Evolutionary conservation across 1,139 yeast genomes (phyloP), one percentile per base, ranked within the genome.

Genomic region (Hanseniaspora uvarum): DNA sequence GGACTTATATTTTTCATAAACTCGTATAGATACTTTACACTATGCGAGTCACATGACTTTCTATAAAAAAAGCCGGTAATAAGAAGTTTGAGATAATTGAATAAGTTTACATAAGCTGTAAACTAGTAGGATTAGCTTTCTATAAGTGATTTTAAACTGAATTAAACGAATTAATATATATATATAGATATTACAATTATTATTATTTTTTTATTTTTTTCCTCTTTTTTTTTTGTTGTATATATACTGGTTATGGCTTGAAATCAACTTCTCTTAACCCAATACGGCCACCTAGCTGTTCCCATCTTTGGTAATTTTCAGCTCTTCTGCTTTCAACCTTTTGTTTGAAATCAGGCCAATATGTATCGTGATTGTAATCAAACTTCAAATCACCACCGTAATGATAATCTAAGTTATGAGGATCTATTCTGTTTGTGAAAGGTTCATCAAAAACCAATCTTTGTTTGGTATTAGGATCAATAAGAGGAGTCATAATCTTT

Each of bases 391-490:
- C 67, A 12, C 96, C 97, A 50, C 86, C 86, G 63, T 86, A 88
- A 52, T 83, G 86, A 58, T 78, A 73, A 62, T 86, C 95, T 54
- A 89, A 73, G 66, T 87, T 95, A 56, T 79, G 79, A 28, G 70
- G 68, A 7, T 95, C 95, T 12, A 88, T 88, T 63, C 82, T 86
- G 41, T 85, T 74, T 39, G 80, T 80, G 67, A 88, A 85, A 4
- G 95, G 94, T 62, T 87, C 86, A 65, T 85, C 92, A 66, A 80
- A 88, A 4, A 86, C 85, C 28, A 89, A 79, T 69, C 89, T 89
- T 67, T 86, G 94, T 60, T 94, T 76, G 0, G 96, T 89, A 60
- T 83, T 72, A 1, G 96, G 96, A 63, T 89, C 96, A 56, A 89
- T 85, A 63, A 89, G 87, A 5, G 96, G 96, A 59, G 86, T 84